Conservation (phyloP, 164 flowering plant species). For the Liriodendron chinense region DNA sequence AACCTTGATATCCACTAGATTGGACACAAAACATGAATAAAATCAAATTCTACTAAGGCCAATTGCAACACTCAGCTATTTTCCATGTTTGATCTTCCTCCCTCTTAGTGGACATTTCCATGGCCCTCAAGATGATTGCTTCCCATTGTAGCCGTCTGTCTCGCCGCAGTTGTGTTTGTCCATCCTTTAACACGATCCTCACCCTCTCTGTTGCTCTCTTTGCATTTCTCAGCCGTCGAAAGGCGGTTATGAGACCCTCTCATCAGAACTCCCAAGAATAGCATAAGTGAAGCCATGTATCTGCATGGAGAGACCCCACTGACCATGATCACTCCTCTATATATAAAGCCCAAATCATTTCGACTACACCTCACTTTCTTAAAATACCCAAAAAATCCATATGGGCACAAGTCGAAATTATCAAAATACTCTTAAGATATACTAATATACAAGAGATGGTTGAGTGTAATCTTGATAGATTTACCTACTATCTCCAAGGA, state of each 20-base stretch:
- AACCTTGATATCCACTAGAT: no score
- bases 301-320: background rate
- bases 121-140: background rate
- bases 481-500: no score
- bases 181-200: background rate
- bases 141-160: background rate
- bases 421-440: no score
- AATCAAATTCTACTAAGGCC: constrained; percentile 8
- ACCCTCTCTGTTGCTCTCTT: background rate
- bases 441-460: no score
- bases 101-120: background rate
- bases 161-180: background rate
- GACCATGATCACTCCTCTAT: constrained; percentile 7
- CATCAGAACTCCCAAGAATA: constrained; percentile 33
- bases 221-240: background rate
- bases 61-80: constrained; percentile 16
- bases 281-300: constrained; percentile 34
- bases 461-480: no score
- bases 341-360: background rate
- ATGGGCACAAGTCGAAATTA: no score
- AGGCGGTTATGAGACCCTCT: background rate
- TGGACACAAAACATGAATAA: no score
- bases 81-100: constrained; percentile 18
- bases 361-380: background rate
- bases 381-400: no score